phyloP scores from a whole-genome alignment of 2,329 filamentous ascomycete genomes.

The Penicillium sp. region DNA sequence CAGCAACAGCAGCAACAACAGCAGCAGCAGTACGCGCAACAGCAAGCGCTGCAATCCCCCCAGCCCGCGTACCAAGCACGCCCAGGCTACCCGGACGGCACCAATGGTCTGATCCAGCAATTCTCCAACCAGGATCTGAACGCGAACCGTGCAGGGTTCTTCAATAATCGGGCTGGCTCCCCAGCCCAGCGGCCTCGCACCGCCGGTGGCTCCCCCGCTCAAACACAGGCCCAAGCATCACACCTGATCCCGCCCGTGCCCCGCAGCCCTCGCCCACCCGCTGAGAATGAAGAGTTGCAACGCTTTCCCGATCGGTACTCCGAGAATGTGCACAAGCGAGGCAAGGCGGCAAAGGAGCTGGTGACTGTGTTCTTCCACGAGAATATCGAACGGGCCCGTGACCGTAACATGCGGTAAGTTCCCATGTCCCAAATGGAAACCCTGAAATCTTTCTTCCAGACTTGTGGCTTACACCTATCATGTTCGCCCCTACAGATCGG shows the following conservation, averaged over 20 bases:
- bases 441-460: not conserved
- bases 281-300: conserved; percentile 70
- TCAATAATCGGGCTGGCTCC: conserved; percentile 63
- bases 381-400: conserved; percentile 91
- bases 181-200: conserved; percentile 78
- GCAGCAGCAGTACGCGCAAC: conserved; percentile 53
- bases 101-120: conserved; percentile 88
- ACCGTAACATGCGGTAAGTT: conserved; percentile 85
- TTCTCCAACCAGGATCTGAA: conserved; percentile 95
- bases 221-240: conserved; percentile 57
- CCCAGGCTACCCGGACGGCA: conserved; percentile 66
- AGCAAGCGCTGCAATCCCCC: conserved; percentile 53
- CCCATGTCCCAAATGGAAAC: not conserved
- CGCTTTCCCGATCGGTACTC: conserved; percentile 82
- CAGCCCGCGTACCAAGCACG: conserved; percentile 55
- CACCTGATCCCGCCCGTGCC: conserved; percentile 69
- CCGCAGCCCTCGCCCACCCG: conserved; percentile 53
- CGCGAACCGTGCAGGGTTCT: conserved; percentile 66
- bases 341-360: conserved; percentile 63
- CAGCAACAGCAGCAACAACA: conserved; percentile 48
- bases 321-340: conserved; percentile 75
- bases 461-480: not conserved
- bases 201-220: conserved; percentile 61
- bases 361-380: conserved; percentile 91
- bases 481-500: conserved; percentile 61